These are phyloP conservation scores for Ophiostoma angusticollis DNA, from an alignment of 2,329 filamentous ascomycete species.

Conservation along the genomic window DNA sequence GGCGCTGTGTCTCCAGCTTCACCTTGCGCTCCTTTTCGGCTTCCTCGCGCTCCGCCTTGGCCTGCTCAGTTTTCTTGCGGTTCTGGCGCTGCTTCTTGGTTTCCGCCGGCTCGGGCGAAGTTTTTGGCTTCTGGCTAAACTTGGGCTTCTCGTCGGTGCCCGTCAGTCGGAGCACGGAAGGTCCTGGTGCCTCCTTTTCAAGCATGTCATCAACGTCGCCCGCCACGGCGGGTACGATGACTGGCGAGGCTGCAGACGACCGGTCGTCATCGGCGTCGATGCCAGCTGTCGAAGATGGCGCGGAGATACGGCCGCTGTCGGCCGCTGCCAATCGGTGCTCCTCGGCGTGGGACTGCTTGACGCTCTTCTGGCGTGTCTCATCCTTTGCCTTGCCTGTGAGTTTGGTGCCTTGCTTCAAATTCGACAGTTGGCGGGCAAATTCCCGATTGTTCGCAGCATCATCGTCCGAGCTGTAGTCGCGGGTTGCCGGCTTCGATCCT, in stretches of 20 bases:
- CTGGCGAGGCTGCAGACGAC: constrained; percentile 56
- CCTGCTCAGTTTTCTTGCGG: constrained; percentile 72
- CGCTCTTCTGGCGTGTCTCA: constrained; percentile 54
- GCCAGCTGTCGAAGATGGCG: constrained; percentile 56
- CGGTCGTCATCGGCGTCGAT: constrained; percentile 72
- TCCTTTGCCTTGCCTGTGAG: constrained; percentile 39
- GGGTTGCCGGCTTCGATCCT: constrained; percentile 13
- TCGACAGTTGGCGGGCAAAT: constrained; percentile 62
- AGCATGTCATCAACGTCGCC: constrained; percentile 86
- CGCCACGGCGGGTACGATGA: constrained; percentile 40
- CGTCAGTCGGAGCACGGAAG: constrained; percentile 67
- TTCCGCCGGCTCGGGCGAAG: constrained; percentile 51
- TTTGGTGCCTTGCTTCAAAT: constrained; percentile 56
- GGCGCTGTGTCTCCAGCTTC: constrained; percentile 70
- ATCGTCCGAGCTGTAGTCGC: constrained; percentile 36
- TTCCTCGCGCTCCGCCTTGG: constrained; percentile 61
- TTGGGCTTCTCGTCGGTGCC: constrained; percentile 41
- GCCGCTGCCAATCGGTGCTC: constrained; percentile 22
- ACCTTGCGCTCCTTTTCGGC: constrained; percentile 66
- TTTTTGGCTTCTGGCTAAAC: constrained; percentile 49
- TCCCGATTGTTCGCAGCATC: constrained; percentile 46
- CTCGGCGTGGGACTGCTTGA: constrained; percentile 55
- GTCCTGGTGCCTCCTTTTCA: constrained; percentile 53
- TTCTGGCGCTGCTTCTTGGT: constrained; percentile 96
- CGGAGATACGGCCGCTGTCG: constrained; percentile 37